Conservation (phyloP, 257 asterid genomes). For the Rauvolfia tetraphylla region DNA sequence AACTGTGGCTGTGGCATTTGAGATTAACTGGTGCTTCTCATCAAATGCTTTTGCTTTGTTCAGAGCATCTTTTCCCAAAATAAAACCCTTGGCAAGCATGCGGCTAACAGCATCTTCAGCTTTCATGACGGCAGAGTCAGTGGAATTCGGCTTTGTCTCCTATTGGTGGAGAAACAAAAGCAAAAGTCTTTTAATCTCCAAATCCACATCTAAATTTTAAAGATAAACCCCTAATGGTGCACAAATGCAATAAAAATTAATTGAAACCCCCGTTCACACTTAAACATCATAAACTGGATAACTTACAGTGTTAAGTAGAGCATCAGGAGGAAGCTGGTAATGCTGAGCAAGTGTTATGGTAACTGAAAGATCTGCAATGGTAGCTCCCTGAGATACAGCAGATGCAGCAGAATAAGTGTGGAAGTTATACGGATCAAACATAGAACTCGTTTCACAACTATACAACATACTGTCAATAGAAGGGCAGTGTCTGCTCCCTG, state of each 20-base stretch:
- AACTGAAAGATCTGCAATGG: conserved; percentile 27
- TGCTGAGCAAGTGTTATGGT: conserved; percentile 27
- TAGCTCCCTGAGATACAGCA: conserved; percentile 43
- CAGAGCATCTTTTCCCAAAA: conserved; percentile 55
- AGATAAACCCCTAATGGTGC: not conserved
- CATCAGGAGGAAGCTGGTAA: conserved; percentile 47
- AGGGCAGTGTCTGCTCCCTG: conserved; percentile 57
- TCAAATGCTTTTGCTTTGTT: conserved; percentile 48
- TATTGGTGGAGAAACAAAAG: conserved; percentile 1
- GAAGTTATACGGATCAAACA: not conserved
- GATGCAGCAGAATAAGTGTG: not conserved
- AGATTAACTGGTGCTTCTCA: conserved; percentile 43
- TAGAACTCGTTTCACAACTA: not conserved
- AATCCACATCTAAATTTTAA: not conserved
- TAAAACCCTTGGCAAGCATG: conserved; percentile 57
- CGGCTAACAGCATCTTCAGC: conserved; percentile 60
- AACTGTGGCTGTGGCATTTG: conserved; percentile 47
- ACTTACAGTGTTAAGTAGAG: conserved; percentile 32
- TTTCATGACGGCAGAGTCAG: conserved; percentile 26
- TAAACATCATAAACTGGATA: not conserved
- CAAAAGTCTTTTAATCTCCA: not conserved
- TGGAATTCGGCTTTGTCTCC: conserved; percentile 20
- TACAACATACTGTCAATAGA: conserved; percentile 45
- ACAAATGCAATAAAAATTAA: not conserved
- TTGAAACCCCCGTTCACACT: not conserved